A percentile compares a stretch with the other conserved stretches of the same genome.
Conservation (phyloP, 2,329 filamentous ascomycete genomes). For the Neonectria punicea region DNA sequence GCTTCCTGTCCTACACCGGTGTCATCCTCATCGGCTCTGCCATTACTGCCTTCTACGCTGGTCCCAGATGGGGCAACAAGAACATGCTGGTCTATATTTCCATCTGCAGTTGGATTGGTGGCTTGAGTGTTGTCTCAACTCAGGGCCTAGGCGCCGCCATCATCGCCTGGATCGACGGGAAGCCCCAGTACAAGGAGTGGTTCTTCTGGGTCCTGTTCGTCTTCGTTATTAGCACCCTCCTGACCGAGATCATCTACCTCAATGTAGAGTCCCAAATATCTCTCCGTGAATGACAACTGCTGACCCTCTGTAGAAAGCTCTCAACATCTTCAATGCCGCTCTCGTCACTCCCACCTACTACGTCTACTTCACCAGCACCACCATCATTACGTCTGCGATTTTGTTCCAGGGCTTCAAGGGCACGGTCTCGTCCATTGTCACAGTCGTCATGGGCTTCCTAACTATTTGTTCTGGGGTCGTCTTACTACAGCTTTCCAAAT, state of each 20-base stretch:
- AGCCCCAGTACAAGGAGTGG: slow-evolving; percentile 95
- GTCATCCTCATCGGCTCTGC: slow-evolving; percentile 79
- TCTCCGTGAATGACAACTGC: slow-evolving; percentile 30
- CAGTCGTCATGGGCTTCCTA: slow-evolving; percentile 92
- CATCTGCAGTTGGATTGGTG: slow-evolving; percentile 95
- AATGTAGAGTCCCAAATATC: slow-evolving; percentile 73
- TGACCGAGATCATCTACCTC: slow-evolving; percentile 94
- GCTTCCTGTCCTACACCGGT: slow-evolving; percentile 86
- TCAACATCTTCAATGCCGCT: slow-evolving; percentile 96
- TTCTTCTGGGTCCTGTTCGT: slow-evolving; percentile 92
- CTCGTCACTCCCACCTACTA: slow-evolving; percentile 99
- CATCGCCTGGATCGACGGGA: slow-evolving; percentile 83
- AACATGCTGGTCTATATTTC: slow-evolving; percentile 98
- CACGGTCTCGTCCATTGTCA: slow-evolving; percentile 80
- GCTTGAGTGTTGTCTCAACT: slow-evolving; percentile 92
- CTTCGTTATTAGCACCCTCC: slow-evolving; percentile 87
- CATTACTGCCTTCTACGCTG: slow-evolving; percentile 82
- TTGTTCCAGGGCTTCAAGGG: slow-evolving; percentile 96
- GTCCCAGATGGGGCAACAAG: slow-evolving; percentile 91
- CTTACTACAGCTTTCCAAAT: slow-evolving; percentile 94
- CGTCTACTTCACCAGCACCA: slow-evolving; percentile 96
- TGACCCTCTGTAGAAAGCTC: slow-evolving; percentile 80
- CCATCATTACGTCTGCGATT: slow-evolving; percentile 92
- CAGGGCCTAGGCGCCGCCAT: slow-evolving; percentile 94
- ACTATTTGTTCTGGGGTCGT: slow-evolving; percentile 94